phyloP scores from a whole-genome alignment of 257 asterid genomes.

The Solanum ossicruentum region DNA sequence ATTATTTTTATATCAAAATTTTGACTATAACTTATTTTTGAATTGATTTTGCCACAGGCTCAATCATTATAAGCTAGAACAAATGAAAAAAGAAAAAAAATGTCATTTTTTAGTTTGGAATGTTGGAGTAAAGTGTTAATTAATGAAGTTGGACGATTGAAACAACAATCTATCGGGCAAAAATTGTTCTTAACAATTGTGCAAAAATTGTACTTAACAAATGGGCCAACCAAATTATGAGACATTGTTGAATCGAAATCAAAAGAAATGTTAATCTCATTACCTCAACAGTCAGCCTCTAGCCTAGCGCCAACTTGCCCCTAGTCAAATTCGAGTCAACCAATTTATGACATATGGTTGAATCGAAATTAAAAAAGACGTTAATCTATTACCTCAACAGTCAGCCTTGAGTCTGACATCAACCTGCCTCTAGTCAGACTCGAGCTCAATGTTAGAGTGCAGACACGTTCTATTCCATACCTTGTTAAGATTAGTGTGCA shows the following conservation, averaged over 20 bases:
- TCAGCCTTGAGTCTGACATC: fast-evolving
- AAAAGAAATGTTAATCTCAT: fast-evolving
- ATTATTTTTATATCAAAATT: background rate
- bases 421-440: background rate
- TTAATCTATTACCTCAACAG: too few species aligned
- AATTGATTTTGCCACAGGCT: background rate
- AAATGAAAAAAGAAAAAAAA: background rate
- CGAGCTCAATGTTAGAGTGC: background rate
- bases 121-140: background rate
- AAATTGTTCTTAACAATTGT: background rate
- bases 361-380: too few species aligned
- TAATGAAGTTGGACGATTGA: background rate
- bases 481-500: too few species aligned
- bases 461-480: too few species aligned
- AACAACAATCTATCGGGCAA: too few species aligned
- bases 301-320: background rate
- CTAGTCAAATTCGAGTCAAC: too few species aligned
- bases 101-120: background rate
- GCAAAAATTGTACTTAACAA: too few species aligned
- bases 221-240: background rate
- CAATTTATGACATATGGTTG: background rate
- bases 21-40: background rate
- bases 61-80: background rate
- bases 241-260: background rate
- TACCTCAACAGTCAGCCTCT: too few species aligned